These are phyloP conservation scores for Auriscalpium microsporum DNA, from an alignment of 768 basidiomycete species.

Conservation along the genomic window DNA sequence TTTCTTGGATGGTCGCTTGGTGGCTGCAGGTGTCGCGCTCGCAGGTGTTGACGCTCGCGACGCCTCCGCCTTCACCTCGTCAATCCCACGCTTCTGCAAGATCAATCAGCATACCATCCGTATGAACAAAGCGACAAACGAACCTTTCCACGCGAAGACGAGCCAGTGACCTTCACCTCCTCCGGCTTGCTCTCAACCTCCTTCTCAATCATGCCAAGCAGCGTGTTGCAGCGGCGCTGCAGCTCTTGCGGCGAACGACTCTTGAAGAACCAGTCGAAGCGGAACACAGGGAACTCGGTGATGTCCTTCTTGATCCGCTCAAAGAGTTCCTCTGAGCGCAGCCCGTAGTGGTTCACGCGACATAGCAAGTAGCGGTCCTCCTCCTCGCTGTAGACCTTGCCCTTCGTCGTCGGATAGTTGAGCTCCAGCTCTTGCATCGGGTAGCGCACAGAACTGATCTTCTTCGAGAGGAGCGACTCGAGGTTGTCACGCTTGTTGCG, in stretches of 20 bases:
- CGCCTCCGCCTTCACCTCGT: constrained; percentile 46
- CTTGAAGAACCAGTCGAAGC: constrained; percentile 99
- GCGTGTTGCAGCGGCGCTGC: constrained; percentile 77
- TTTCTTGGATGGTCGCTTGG: constrained; percentile 58
- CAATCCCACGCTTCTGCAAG: constrained; percentile 63
- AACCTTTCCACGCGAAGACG: constrained; percentile 53
- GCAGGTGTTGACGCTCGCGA: constrained; percentile 58
- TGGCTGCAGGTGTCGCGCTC: constrained; percentile 32
- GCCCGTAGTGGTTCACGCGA: constrained; percentile 82
- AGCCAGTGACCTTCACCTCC: constrained; percentile 50
- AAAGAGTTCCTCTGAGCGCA: constrained; percentile 83
- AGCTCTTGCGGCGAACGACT: constrained; percentile 86
- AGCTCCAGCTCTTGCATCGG: constrained; percentile 98
- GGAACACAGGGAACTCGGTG: constrained; percentile 91
- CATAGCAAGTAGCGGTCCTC: constrained; percentile 94
- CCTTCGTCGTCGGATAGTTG: constrained; percentile 92
- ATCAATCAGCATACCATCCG: not conserved
- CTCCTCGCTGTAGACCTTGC: constrained; percentile 93
- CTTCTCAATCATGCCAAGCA: constrained; percentile 87
- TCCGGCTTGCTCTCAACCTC: constrained; percentile 64
- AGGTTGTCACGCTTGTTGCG: constrained; percentile 80
- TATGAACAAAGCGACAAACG: constrained; percentile 10
- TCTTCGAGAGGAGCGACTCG: constrained; percentile 68
- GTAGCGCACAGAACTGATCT: constrained; percentile 74
- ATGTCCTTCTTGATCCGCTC: constrained; percentile 96